Evolutionary conservation across 352 stramenopile genomes (phyloP).

Genomic region (Pythium rishiriense): DNA sequence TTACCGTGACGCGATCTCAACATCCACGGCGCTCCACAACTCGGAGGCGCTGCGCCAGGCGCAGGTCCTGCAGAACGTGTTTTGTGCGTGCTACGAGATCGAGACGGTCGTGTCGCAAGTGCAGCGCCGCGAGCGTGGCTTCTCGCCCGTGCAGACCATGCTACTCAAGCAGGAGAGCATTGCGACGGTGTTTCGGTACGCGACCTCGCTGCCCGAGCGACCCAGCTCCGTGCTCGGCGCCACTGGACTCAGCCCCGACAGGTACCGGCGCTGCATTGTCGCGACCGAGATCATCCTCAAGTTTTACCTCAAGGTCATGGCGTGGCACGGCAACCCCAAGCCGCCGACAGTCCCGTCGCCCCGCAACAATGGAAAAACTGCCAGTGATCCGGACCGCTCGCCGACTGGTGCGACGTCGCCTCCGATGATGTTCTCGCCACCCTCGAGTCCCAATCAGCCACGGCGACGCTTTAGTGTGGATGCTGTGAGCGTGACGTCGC

Average conservation of each 20-base stretch:
- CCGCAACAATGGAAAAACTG: constrained; percentile 8
- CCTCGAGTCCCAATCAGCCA: constrained; percentile 14
- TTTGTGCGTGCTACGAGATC: constrained; percentile 75
- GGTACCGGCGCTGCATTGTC: constrained; percentile 56
- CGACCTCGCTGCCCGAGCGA: constrained; percentile 37
- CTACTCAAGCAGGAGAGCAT: constrained; percentile 64
- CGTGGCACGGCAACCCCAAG: constrained; percentile 66
- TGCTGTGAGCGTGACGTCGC: constrained; percentile 7
- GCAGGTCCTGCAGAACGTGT: constrained; percentile 64
- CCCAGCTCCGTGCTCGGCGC: constrained; percentile 4
- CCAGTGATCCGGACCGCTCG: constrained; percentile 1
- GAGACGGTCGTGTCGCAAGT: constrained; percentile 66
- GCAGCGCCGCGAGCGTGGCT: constrained; percentile 52
- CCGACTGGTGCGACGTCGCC: constrained; percentile 4
- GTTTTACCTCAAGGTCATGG: constrained; percentile 76
- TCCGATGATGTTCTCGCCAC: constrained; percentile 21
- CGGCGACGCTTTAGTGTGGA: constrained; percentile 26
- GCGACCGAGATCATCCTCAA: constrained; percentile 73
- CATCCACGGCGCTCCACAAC: constrained; percentile 73
- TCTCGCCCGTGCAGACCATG: constrained; percentile 68
- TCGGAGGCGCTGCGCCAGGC: constrained; percentile 65
- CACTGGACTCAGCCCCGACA: constrained; percentile 32
- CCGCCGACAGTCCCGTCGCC: constrained; percentile 13
- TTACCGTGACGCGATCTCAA: constrained; percentile 54
- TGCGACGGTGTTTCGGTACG: constrained; percentile 61